Percentiles rank a stretch among this genome's conserved stretches.
Conservation (phyloP, 2,329 filamentous ascomycete genomes). For the Fusarium oxysporum region DNA sequence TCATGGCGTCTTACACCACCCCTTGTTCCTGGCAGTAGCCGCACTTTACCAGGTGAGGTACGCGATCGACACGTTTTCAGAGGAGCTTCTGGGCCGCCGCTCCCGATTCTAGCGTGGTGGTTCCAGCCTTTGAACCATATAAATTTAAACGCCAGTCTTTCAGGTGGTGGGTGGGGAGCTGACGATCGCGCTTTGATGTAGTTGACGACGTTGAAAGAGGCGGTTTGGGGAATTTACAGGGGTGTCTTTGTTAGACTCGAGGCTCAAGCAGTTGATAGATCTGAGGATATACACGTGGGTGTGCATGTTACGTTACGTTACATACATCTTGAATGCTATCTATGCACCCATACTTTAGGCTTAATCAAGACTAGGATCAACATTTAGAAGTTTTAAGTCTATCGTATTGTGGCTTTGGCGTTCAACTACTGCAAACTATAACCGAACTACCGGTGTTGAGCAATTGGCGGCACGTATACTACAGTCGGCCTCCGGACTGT, state of each 20-base stretch:
- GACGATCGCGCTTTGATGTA: background rate
- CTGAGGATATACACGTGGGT: background rate
- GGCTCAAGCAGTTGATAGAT: background rate
- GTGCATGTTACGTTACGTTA: background rate
- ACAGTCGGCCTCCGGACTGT: constrained; percentile 2
- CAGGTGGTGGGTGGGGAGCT: background rate
- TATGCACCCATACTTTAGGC: background rate
- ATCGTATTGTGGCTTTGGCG: background rate
- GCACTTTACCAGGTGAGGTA: background rate
- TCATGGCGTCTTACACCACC: constrained; percentile 13
- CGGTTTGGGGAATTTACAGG: background rate
- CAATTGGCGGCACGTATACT: constrained; percentile 18
- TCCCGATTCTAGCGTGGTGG: constrained; percentile 15
- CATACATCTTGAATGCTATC: background rate
- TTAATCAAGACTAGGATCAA: background rate
- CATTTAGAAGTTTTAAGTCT: background rate
- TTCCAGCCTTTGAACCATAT: background rate
- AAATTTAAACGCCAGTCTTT: constrained; percentile 21
- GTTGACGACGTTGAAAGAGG: background rate
- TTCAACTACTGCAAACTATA: background rate
- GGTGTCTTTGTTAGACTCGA: background rate
- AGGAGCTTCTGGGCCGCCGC: constrained; percentile 7
- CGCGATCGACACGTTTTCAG: background rate
- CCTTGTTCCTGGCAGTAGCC: constrained; percentile 14
- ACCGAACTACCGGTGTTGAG: background rate